Evolutionary conservation across 148 eudicot genomes (phyloP), one percentile per base, ranked within the genome.

Genomic region (Camellia lanceoleosa): DNA sequence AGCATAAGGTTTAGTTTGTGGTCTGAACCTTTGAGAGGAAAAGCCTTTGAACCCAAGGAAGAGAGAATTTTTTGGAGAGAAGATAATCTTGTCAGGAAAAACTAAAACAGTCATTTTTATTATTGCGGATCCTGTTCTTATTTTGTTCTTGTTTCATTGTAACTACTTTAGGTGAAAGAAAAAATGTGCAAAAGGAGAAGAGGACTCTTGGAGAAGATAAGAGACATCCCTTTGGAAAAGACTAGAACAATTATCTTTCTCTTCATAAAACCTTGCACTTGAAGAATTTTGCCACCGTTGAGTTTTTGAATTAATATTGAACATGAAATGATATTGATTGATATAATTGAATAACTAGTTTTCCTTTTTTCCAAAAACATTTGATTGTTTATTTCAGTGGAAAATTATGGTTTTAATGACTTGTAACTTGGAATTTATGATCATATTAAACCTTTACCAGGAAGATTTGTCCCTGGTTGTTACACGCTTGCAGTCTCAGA

Each of bases 401-500:
- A 23, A 20, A 52, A 66, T 55, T 13, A 9, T 18, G 47, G 56
- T 41, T 20, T 13, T 44, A 68, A 12, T 49, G 62, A 72, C 61
- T 72, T 23, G n/a, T 23, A 19, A 44, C 61, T 72, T 23, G n/a
- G 46, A 19, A 44, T 42, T 16, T 78, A 44, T 64, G 44, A 78
- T 59, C 18, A 6, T 46, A 30, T 65, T 43, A 68, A 61, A 68
- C 77, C 51, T 71, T 59, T 76, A 83, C 49, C 87, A 92, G 96
- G 91, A 68, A 91, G 86, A 84, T 88, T 81, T 82, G 93, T 81
- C 65, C 95, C 95, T 49, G 93, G 95, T 80, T 91, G 95, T 81
- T 93, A 91, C 85, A 90, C 95, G 0, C 92, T 93, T 79, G 95
- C 95, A 54, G 95, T 93, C 51, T 93, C 93, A 42, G 97, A 91